Base-by-base conservation (phyloP, 2,329 filamentous ascomycete species). In the Geosmithia morbida region DNA sequence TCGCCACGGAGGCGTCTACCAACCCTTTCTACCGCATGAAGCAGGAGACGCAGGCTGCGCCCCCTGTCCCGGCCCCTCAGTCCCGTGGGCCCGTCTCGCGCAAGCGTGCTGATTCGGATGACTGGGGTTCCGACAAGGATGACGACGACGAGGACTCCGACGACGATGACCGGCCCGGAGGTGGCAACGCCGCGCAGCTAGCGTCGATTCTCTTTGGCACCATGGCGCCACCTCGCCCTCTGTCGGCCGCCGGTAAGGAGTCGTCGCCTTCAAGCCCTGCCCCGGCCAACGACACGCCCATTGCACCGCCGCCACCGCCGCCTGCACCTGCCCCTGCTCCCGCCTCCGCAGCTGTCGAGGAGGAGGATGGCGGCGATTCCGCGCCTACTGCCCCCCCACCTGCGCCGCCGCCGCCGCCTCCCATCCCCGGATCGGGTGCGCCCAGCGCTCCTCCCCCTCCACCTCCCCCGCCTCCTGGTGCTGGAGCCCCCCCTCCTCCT, bases 151-250 rank as follows among this genome's bases (percentile, higher is more conserved):
- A 84, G 18, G 80, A 85, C 48, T 84, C 87, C 46, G 81, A 79
- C 37, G 83, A 90, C 48, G 85, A 89, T 48, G 84, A 88, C 47
- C 77, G 82, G 10, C 82, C 86, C 17, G 85, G 85, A 46, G 87
- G 87, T 48, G 81, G 84, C 50, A 87, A 80, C 55, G 92, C 92
- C 45, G 92, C 94, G 51, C 87, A 95, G 56, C 77, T 98, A 39
- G 92, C 92, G 16, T 94, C 87, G 7, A 92, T 96, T 51, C 74
- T 98, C 18, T 98, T 98, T 61, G 90, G 92, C 50, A 95, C 89
- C 46, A 97, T 98, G 89, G 90, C 79, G 10, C 90, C 92, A 40
- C 90, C 92, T 14, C 81, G 90, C 46, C 89, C 90, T 29, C 67
- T 96, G 43, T 94, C 87, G 18, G 84, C 87, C 7, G 80, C 86